phyloP scores from a whole-genome alignment of 2,329 filamentous ascomycete species.

The Aspergillus fijiensis region DNA sequence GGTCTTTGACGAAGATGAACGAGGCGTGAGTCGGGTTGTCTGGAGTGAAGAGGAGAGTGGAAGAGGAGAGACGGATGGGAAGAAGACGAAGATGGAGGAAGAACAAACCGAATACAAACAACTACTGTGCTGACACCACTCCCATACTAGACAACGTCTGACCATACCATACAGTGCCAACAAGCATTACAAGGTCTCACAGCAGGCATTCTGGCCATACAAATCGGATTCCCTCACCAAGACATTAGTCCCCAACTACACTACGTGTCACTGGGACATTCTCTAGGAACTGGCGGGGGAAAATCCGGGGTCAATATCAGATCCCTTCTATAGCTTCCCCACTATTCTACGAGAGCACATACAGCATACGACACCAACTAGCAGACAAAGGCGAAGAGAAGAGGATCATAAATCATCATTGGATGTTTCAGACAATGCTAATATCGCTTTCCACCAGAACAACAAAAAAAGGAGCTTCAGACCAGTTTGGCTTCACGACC shows the following conservation, averaged over 20 bases:
- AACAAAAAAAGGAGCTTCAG: background rate
- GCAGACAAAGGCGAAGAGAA: background rate
- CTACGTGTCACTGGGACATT: background rate
- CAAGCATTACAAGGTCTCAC: no score
- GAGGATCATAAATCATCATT: background rate
- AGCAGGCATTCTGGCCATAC: no score
- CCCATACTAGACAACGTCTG: no score
- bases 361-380: background rate
- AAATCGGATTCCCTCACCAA: no score
- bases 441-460: background rate
- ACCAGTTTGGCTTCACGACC: slow-evolving; percentile 1
- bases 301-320: background rate
- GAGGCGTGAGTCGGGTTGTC: no score
- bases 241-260: background rate
- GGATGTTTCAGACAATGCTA: background rate
- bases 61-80: no score
- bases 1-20: no score
- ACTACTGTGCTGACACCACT: no score
- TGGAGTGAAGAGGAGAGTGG: no score
- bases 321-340: background rate
- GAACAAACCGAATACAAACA: no score
- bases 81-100: no score
- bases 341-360: background rate
- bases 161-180: no score
- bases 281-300: background rate